Evolutionary conservation across 1,139 yeast genomes (phyloP), one percentile per base, ranked within the genome.

Genomic region (Schwanniomyces etchellsii): DNA sequence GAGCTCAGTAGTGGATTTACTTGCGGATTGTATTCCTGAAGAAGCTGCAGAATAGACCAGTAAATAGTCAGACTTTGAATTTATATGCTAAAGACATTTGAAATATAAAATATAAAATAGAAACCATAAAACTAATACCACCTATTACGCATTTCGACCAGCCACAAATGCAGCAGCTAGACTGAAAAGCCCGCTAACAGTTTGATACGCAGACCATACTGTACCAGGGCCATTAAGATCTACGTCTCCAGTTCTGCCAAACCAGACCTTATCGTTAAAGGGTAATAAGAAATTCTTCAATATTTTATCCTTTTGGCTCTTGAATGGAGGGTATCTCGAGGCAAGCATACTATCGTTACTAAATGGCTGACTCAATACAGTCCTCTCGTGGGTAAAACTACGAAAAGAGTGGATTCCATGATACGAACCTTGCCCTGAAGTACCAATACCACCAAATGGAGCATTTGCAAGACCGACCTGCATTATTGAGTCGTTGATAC

Each of bases 401-500:
- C 74, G 69, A 60, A 80, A 81, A 1, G 95, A 84, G 50, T 61
- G 69, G 38, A 57, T 60, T 4, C 96, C 96, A 48, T 89, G 96
- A 58, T 88, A 88, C 20, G 78, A 72, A 9, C 89, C 89, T 34
- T 64, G 59, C 0, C 98, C 98, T 0, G 95, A 84, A 18, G 58
- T 54, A 13, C 97, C 96, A 36, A 88, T 60, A 23, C 98, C 98
- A 25, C 97, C 97, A 57, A 91, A 89, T 18, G 97, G 97, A 5
- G 86, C 74, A 35, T 70, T 69, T n/a, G 67, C 43, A 35, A 84
- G 66, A 1, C 75, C 89, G 27, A 75, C 88, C 39, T 88, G 95
- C 47, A 85, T 42, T 34, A 86, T 36, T 1, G 79, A 70, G 40
- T 89, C 96, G 49, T 88, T 86, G 38, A 85, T 62, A 28, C 77